Base-by-base conservation (phyloP, 148 eudicot genomes). In the Camellia japonica region DNA sequence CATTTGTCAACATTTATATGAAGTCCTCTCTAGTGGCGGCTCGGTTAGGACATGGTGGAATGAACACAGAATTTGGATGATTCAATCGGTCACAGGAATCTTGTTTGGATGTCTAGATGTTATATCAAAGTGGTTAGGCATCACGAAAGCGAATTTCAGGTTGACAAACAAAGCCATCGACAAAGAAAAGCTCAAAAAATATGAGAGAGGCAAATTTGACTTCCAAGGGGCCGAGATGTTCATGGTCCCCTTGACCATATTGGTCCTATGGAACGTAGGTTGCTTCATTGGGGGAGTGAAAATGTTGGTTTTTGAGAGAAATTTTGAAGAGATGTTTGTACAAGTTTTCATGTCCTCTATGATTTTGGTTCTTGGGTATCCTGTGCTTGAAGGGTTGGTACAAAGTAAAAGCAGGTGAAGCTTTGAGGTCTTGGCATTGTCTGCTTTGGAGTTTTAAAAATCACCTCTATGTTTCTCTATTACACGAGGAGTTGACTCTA, bases 291-390 rank as follows among this genome's bases (percentile, higher is more conserved):
- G 63, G 8, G 78, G 78, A 75, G 42, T 62, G 7, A 75, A 60
- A 75, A 14, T 15, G 30, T 43, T 75, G 78, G 19, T 75, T 41
- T 38, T 43, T 20, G 68, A 75, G 19, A 62, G 14, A 68, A 75
- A 46, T 75, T 75, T 60, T 62, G 78, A 75, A 59, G 78, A 75
- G 14, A 75, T 75, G 78, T 60, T 75, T 62, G 78, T 51, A 30
- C 78, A 75, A 14, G 41, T 75, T 60, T 61, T 75, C 14, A 30
- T 30, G 38, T 30, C 38, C 38, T 30, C 38, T 30, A 30, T 30
- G 38, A 30, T 30, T 30, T 30, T 30, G 38, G 38, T 30, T 30
- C 38, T 30, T 30, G 38, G 38, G 38, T 30, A 30, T 30, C 38
- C 38, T 30, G 38, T 30, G 38, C 38, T 30, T 30, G 38, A 30